Base-by-base conservation (phyloP, 768 basidiomycete species). In the Ephemerocybe angulata region DNA sequence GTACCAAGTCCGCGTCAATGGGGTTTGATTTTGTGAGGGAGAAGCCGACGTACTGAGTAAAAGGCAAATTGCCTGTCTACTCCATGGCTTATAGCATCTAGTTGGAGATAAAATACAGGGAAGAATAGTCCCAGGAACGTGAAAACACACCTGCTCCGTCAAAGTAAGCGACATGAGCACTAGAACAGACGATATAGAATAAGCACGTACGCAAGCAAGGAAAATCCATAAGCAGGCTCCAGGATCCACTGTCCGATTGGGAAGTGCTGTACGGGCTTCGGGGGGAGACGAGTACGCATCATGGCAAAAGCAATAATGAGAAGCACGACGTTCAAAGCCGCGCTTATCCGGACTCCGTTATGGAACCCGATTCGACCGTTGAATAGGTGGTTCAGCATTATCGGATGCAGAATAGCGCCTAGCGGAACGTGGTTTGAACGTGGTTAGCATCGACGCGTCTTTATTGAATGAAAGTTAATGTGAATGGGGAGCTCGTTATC, bases 331-430 rank as follows among this genome's bases (percentile, higher is more conserved):
- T 72, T 75, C 48, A 77, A 56, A 3, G 60, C 64, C 12, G 72
- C 72, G 52, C 75, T 77, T 21, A 73, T 68, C 3, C 73, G 68
- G 25, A 77, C 71, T 3, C 70, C 71, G 15, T 70, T 70, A 40
- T 71, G 68, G 56, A 76, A 78, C 11, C 75, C 75, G n/a, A 74
- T 48, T 0, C 55, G 56, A 8, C 71, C 63, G 57, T 67, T 61
- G 42, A 77, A 71, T 3, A 75, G 65, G 40, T 75, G 72, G 60
- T 86, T 85, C 28, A 87, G 66, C 73, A 85, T 76, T 60, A 84
- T 81, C 0, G 82, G 81, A 53, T 83, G 81, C 2, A 84, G 53
- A 22, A 81, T 72, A 22, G 81, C 79, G 6, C 84, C 83, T 69
- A 49, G 25, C 52, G 28, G 11, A 44, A 38, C n/a, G n/a, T n/a